Base-by-base conservation (phyloP, 495 filamentous ascomycete species). In the Penicillium atrosanguineum region DNA sequence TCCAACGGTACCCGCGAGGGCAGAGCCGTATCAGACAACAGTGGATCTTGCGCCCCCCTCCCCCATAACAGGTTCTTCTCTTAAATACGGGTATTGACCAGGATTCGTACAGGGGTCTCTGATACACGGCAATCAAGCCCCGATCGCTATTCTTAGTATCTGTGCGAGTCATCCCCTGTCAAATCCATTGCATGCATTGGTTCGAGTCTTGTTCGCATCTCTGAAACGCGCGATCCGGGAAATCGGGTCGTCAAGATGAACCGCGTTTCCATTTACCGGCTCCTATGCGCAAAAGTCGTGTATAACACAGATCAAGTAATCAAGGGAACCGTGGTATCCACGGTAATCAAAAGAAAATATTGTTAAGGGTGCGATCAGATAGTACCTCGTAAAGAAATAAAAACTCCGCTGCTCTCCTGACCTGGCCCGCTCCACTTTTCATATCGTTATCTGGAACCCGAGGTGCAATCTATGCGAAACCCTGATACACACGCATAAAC, bases 381-480 rank as follows among this genome's bases (percentile, higher is more conserved):
- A n/a, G 7, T 20, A 1, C 44, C 43, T 28, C 25, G 38, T 29
- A 34, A 29, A 34, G 31, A 14, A 15, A 31, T n/a, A 31, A 34
- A 29, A 29, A 15, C 48, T 46, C 34, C 44, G 20, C 40, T 44
- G 39, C 16, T 56, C 53, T 45, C 45, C 20, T 54, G 37, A 37
- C 31, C 36, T 38, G 36, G 12, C 29, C 40, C 36, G 34, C 52
- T 58, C 50, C 52, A 55, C 52, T 59, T 61, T 55, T 59, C 38
- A 57, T 46, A 31, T 48, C 42, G 37, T 28, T 50, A 46, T 50
- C 46, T 52, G 18, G 44, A 48, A 36, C 46, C 46, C 41, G 50
- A 46, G 19, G 48, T 45, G 26, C 60, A 59, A 62, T 62, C 47
- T 43, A 62, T 62, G 46, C 52, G 60, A 62, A 62, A 62, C 60